Evolutionary conservation across 2,329 filamentous ascomycete genomes (phyloP).

Genomic region (Aspergillus sp.): DNA sequence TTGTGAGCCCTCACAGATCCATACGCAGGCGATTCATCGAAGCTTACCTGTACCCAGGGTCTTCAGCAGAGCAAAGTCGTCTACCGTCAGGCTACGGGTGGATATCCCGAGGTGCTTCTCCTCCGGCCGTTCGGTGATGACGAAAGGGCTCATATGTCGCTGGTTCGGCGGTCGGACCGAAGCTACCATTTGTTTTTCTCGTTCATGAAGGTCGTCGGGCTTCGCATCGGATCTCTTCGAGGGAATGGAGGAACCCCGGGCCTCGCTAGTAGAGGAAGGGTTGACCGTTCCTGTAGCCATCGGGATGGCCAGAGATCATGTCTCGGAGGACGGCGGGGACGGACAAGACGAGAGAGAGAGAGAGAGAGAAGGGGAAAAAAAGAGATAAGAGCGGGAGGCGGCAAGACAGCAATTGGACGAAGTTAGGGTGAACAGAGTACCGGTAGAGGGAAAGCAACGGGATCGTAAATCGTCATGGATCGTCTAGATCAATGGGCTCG

Average conservation of each 20-base stretch:
- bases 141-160: conserved; percentile 35
- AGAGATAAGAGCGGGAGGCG: neutral
- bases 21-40: conserved; percentile 4
- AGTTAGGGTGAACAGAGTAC: neutral
- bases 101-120: conserved; percentile 40
- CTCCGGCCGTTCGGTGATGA: conserved; percentile 39
- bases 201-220: conserved; percentile 26
- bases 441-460: conserved; percentile 1
- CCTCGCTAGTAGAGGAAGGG: conserved; percentile 31
- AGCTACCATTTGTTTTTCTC: conserved; percentile 30
- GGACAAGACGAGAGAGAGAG: conserved; percentile 1
- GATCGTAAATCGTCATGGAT: conserved; percentile 7
- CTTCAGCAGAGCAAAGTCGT: conserved; percentile 49
- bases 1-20: conserved; percentile 12
- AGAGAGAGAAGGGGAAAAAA: neutral
- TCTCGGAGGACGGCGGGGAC: conserved; percentile 24
- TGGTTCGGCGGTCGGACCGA: conserved; percentile 29
- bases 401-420: conserved; percentile 16
- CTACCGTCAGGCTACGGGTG: conserved; percentile 37
- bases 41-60: conserved; percentile 50
- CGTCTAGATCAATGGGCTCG: neutral
- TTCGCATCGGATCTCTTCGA: conserved; percentile 16
- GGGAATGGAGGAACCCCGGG: conserved; percentile 21
- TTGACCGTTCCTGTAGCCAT: conserved; percentile 44
- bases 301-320: conserved; percentile 34